Conservation (phyloP, 176 grass and related monocot genomes). For the Rhynchospora tenuis region DNA sequence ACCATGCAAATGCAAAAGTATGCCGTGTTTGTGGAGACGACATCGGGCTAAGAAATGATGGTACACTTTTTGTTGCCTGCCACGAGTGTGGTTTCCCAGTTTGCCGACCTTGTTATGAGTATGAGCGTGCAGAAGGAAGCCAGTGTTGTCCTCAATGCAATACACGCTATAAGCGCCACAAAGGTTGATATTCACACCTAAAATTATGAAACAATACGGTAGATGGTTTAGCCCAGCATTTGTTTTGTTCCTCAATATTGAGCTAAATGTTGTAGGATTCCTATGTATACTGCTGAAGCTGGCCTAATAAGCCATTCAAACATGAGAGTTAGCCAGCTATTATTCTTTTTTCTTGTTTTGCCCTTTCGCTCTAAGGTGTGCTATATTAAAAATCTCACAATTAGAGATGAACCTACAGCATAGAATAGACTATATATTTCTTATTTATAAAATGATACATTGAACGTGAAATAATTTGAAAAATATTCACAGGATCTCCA, state of each 20-base stretch:
- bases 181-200: slow-evolving; percentile 29
- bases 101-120: slow-evolving; percentile 81
- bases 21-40: slow-evolving; percentile 79
- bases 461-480: too few species aligned
- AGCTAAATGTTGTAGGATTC: background rate
- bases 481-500: slow-evolving; percentile 35
- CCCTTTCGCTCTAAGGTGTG: background rate
- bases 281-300: background rate
- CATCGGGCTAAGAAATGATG: slow-evolving; percentile 44
- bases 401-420: too few species aligned
- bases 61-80: slow-evolving; percentile 68
- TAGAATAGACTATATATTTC: too few species aligned
- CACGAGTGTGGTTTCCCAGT: slow-evolving; percentile 85
- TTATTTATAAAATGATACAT: too few species aligned
- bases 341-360: background rate
- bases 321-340: background rate
- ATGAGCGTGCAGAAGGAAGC: slow-evolving; percentile 63
- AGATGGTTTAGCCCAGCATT: background rate
- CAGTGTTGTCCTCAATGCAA: slow-evolving; percentile 89
- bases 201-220: background rate
- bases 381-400: background rate
- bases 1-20: slow-evolving; percentile 40
- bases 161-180: slow-evolving; percentile 87
- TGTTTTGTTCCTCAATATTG: background rate
- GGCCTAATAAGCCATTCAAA: background rate